Evolutionary conservation across 2,329 filamentous ascomycete species (phyloP).

Genomic region (Pseudopithomyces chartarum): DNA sequence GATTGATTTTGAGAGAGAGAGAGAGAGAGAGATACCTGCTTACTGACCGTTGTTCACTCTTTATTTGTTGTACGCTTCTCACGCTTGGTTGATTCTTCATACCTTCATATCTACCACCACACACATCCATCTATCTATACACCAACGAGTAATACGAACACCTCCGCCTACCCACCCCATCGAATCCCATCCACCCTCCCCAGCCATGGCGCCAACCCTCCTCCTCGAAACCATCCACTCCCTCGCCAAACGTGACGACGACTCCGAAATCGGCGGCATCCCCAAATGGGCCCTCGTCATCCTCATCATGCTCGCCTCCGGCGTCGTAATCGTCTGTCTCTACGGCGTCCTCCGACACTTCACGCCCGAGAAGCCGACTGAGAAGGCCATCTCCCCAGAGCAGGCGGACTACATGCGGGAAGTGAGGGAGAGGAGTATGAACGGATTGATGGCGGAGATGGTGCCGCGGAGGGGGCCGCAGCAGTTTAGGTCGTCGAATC

Average conservation of each 20-base stretch:
- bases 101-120: too few relatives aligned
- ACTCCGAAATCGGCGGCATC: conserved; percentile 30
- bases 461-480: not conserved
- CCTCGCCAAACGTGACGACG: conserved; percentile 11
- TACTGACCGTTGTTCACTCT: not conserved
- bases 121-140: too few relatives aligned
- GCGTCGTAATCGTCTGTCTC: conserved; percentile 22
- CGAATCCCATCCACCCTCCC: not conserved
- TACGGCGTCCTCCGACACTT: conserved; percentile 30
- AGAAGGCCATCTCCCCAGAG: conserved; percentile 19
- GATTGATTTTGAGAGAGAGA: too few relatives aligned
- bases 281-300: conserved; percentile 34
- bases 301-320: conserved; percentile 34
- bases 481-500: not conserved
- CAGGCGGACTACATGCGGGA: conserved; percentile 43
- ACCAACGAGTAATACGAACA: too few relatives aligned
- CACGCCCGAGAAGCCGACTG: conserved; percentile 11
- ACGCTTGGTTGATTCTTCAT: too few relatives aligned
- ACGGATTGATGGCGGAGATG: conserved; percentile 6
- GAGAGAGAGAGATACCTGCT: not conserved
- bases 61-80: not conserved
- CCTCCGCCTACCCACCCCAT: not conserved
- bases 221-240: not conserved
- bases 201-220: not conserved
- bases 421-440: conserved; percentile 32